Evolutionary conservation across 2,329 filamentous ascomycete genomes (phyloP).

Genomic region (Aspergillus fischeri): DNA sequence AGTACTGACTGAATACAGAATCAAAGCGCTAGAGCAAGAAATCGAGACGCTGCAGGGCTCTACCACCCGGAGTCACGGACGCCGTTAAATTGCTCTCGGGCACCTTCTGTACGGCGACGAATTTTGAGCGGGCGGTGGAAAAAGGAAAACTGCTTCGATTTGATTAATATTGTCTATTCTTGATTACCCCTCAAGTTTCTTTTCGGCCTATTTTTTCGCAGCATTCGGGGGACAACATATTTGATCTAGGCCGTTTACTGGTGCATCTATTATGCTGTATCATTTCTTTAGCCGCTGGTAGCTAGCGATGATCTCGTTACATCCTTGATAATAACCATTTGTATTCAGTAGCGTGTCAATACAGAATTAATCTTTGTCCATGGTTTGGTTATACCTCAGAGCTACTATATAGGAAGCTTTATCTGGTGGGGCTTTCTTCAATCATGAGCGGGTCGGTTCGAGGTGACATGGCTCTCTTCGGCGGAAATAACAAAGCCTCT

Average conservation of each 20-base stretch:
- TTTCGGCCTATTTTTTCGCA: slow-evolving; percentile 24
- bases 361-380: slow-evolving; percentile 31
- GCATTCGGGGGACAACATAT: slow-evolving; percentile 29
- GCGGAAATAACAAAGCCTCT: slow-evolving; percentile 4
- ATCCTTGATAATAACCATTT: slow-evolving; percentile 41
- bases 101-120: slow-evolving; percentile 14
- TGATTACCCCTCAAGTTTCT: slow-evolving; percentile 32
- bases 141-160: slow-evolving; percentile 26
- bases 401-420: background rate
- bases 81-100: slow-evolving; percentile 59
- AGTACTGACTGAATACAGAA: slow-evolving; percentile 35
- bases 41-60: slow-evolving; percentile 91
- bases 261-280: slow-evolving; percentile 29
- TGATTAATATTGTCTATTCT: slow-evolving; percentile 30
- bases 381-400: background rate
- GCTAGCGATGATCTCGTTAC: slow-evolving; percentile 40
- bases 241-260: slow-evolving; percentile 20
- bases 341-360: slow-evolving; percentile 39
- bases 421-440: background rate
- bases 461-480: background rate
- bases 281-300: slow-evolving; percentile 37
- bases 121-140: slow-evolving; percentile 24
- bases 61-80: slow-evolving; percentile 84
- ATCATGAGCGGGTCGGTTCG: background rate
- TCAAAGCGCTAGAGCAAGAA: slow-evolving; percentile 67